Conservation (phyloP, 2,329 filamentous ascomycete genomes). For the Ophiostoma sp. region DNA sequence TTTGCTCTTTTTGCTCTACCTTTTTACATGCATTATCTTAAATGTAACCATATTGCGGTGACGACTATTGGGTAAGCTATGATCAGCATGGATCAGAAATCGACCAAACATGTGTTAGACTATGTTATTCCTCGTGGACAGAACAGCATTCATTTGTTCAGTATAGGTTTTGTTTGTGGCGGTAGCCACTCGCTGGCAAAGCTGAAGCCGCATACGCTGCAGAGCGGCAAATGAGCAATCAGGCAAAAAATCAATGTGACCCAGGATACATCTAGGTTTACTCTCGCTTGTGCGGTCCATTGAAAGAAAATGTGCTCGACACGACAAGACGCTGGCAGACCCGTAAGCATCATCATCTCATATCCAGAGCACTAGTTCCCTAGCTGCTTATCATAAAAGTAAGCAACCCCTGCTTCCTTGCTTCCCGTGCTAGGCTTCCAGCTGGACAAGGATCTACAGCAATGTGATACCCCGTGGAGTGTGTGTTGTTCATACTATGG, state of each 20-base stretch:
- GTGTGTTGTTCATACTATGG: background rate
- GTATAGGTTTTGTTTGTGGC: background rate
- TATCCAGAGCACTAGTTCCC: background rate
- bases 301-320: background rate
- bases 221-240: too few species aligned
- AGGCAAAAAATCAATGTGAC: too few species aligned
- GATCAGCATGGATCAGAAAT: background rate
- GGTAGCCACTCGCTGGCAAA: background rate
- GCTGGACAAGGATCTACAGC: constrained; percentile 10
- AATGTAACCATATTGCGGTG: background rate
- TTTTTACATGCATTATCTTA: background rate
- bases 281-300: too few species aligned
- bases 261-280: too few species aligned
- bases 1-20: background rate
- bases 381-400: background rate
- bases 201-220: background rate
- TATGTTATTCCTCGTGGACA: background rate
- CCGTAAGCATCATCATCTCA: background rate
- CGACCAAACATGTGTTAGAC: background rate
- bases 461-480: background rate
- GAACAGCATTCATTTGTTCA: background rate
- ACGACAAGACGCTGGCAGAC: background rate
- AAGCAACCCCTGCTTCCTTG: constrained; percentile 3
- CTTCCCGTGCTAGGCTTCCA: background rate
- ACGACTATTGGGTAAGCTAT: background rate